Percentiles rank a stretch among this genome's conserved stretches.
Evolutionary conservation across 176 grass and related monocot species (phyloP).

Genomic region (Thalia dealbata): DNA sequence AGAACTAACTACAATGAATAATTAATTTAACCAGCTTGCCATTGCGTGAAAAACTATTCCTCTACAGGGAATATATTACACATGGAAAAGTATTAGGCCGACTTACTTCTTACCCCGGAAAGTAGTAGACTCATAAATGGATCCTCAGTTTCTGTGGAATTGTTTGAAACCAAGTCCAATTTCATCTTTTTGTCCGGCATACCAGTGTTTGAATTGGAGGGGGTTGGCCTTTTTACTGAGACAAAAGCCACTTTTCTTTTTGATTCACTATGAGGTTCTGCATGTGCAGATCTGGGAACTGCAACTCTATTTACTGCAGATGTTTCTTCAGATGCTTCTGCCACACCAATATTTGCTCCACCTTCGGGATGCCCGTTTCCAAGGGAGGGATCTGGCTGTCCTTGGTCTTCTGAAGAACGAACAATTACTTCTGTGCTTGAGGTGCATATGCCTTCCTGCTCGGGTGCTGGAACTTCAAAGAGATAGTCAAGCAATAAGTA

Average conservation of each 20-base stretch:
- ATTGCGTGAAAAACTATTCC: no score
- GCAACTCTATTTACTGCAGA: constrained; percentile 8
- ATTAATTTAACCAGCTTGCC: no score
- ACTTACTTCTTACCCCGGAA: no score
- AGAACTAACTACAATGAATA: no score
- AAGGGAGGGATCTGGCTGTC: neutral
- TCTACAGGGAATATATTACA: no score
- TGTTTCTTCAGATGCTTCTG: neutral
- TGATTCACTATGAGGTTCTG: constrained; percentile 18
- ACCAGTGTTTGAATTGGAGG: constrained; percentile 12
- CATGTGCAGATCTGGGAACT: neutral
- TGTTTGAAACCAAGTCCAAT: constrained; percentile 14
- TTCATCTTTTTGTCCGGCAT: constrained; percentile 35
- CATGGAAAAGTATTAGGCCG: no score
- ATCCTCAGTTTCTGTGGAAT: constrained; percentile 18
- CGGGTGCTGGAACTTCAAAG: neutral
- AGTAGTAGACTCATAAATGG: constrained; percentile 16
- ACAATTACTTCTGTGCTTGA: neutral
- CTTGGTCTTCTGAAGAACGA: neutral
- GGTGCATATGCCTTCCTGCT: neutral
- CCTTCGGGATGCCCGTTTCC: constrained; percentile 9
- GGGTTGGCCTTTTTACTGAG: constrained; percentile 30
- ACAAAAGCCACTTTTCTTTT: constrained; percentile 52
- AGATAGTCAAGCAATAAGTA: neutral
- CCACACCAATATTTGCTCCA: neutral